A percentile compares a stretch with the other conserved stretches of the same genome.
Conservation (phyloP, 1,139 yeast species). For the Saccharomycopsis hybrid region DNA sequence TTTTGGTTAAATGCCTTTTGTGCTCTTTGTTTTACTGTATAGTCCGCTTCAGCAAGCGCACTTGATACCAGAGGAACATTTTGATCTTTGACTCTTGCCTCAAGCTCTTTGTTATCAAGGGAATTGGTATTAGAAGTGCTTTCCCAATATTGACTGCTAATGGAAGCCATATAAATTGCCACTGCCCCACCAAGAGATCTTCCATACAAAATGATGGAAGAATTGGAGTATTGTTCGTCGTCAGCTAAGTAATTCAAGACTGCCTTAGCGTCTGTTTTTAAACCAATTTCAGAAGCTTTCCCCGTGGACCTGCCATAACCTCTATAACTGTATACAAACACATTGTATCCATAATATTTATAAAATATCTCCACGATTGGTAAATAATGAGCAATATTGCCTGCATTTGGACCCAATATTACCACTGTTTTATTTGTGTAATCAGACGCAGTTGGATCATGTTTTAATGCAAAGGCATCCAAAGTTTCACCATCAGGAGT, state of each 20-base stretch:
- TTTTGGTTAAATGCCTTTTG: background rate
- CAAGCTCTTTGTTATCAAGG: background rate
- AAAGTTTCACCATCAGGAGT: conserved; percentile 64
- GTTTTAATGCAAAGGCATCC: conserved; percentile 43
- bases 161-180: conserved; percentile 71
- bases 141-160: conserved; percentile 18
- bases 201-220: conserved; percentile 70
- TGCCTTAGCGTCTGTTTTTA: conserved; percentile 76
- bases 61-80: too few species aligned
- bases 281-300: conserved; percentile 65
- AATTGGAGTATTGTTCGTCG: conserved; percentile 45
- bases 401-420: conserved; percentile 88
- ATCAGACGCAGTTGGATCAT: conserved; percentile 34
- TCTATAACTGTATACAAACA: conserved; percentile 79
- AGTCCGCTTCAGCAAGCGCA: background rate
- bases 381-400: conserved; percentile 88
- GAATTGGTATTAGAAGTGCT: background rate
- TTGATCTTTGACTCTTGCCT: too few species aligned
- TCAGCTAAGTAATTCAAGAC: conserved; percentile 52
- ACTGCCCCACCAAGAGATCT: conserved; percentile 95
- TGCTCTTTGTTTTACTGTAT: background rate
- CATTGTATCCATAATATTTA: conserved; percentile 63
- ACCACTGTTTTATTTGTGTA: conserved; percentile 66
- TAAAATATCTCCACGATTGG: conserved; percentile 76
- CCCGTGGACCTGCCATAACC: conserved; percentile 92